These are phyloP conservation scores for Ziziphus jujuba DNA, from an alignment of 306 rosid species.

Conservation along the genomic window DNA sequence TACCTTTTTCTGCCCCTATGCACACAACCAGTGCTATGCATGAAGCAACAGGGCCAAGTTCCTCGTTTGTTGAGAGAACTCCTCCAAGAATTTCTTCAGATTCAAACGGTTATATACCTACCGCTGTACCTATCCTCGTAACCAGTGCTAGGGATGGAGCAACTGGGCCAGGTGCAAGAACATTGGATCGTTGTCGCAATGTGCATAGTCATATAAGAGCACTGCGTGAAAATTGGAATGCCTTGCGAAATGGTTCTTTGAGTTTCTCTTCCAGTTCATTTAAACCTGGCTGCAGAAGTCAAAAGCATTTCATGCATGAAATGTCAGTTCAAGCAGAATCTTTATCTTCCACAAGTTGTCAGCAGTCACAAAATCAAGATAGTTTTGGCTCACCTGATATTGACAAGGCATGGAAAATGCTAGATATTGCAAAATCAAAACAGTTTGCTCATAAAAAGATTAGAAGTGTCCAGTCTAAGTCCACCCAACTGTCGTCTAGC, in stretches of 20 bases:
- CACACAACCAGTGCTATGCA: constrained; percentile 25
- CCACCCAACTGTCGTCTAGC: constrained; percentile 21
- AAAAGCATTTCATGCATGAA: constrained; percentile 22
- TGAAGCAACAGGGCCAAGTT: constrained; percentile 17
- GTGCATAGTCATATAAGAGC: constrained; percentile 44
- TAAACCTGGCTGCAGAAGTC: constrained; percentile 33
- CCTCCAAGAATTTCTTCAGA: constrained; percentile 24
- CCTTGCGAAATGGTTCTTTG: constrained; percentile 59
- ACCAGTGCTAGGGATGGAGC: constrained; percentile 23
- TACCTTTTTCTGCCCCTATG: constrained; percentile 27
- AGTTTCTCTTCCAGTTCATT: constrained; percentile 44
- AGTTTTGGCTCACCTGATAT: constrained; percentile 32
- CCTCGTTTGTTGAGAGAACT: constrained; percentile 18
- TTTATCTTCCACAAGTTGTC: constrained; percentile 37
- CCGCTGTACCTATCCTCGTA: constrained; percentile 27
- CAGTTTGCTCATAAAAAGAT: constrained; percentile 21
- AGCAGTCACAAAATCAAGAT: constrained; percentile 30
- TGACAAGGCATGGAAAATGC: constrained; percentile 81
- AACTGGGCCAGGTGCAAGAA: constrained; percentile 33
- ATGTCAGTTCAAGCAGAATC: constrained; percentile 31
- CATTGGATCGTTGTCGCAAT: constrained; percentile 39
- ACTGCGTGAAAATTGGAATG: constrained; percentile 72
- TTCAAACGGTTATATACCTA: constrained; percentile 18
- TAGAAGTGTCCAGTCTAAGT: background rate
- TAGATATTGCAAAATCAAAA: constrained; percentile 54